Percentiles rank a stretch among this genome's conserved stretches.
Evolutionary conservation across 108 stramenopile genomes (phyloP).

Genomic region (Thalassiosira profunda): DNA sequence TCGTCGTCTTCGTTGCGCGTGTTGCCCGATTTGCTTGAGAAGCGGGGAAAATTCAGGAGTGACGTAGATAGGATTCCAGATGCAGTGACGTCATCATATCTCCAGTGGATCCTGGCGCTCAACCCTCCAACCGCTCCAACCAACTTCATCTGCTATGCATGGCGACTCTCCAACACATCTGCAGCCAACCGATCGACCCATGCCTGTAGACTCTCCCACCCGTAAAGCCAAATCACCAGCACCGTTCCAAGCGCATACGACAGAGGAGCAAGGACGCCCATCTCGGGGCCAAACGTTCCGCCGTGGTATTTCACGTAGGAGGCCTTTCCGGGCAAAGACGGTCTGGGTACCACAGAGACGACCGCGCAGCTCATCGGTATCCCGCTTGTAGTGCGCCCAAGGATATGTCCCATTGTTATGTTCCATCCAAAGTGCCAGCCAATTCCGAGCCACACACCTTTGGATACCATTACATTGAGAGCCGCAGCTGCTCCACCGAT

Average conservation of each 20-base stretch:
- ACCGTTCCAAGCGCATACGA: slow-evolving; percentile 35
- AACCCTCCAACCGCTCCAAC: not conserved
- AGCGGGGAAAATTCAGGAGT: too few relatives aligned
- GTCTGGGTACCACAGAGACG: slow-evolving; percentile 16
- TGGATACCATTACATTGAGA: slow-evolving; percentile 29
- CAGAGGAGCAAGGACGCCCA: slow-evolving; percentile 28
- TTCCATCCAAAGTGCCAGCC: slow-evolving; percentile 58
- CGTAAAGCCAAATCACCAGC: slow-evolving; percentile 19
- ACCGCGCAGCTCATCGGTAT: slow-evolving; percentile 41
- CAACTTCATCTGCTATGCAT: not conserved
- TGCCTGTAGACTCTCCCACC: slow-evolving; percentile 8
- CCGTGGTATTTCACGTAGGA: slow-evolving; percentile 26
- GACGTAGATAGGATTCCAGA: too few relatives aligned
- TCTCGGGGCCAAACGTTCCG: slow-evolving; percentile 43
- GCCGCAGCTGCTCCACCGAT: slow-evolving; percentile 39
- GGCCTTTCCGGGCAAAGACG: not conserved
- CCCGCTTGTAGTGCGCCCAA: slow-evolving; percentile 34
- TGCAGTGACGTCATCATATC: too few relatives aligned
- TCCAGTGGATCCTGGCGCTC: too few relatives aligned
- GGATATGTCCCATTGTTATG: slow-evolving; percentile 39
- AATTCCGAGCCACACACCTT: slow-evolving; percentile 36
- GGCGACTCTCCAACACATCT: not conserved
- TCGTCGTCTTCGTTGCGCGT: too few relatives aligned
- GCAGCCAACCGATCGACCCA: slow-evolving; percentile 16
- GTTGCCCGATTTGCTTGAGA: too few relatives aligned